Evolutionary conservation across 495 filamentous ascomycete species (phyloP).

Genomic region (Penicillium taxi): DNA sequence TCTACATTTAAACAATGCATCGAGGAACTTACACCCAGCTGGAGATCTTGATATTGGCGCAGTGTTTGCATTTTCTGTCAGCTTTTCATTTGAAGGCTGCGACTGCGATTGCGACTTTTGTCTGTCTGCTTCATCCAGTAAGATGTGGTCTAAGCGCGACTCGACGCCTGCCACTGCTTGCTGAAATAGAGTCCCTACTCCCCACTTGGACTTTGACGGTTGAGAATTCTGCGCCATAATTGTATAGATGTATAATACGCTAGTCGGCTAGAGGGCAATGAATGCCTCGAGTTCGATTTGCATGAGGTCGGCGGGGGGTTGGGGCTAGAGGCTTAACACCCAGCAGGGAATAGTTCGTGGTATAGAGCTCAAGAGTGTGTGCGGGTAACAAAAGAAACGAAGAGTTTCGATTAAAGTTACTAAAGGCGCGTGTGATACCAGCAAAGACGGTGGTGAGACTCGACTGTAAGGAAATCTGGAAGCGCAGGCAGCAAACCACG

Average conservation of each 20-base stretch:
- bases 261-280: slow-evolving; percentile 15
- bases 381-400: background rate
- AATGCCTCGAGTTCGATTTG: slow-evolving; percentile 15
- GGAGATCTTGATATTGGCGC: slow-evolving; percentile 13
- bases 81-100: slow-evolving; percentile 17
- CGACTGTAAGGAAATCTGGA: slow-evolving; percentile 2
- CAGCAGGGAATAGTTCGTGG: too few species aligned
- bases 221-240: slow-evolving; percentile 38
- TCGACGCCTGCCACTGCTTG: slow-evolving; percentile 93
- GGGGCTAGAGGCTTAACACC: too few species aligned
- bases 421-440: too few species aligned
- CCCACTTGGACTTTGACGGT: slow-evolving; percentile 35
- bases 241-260: slow-evolving; percentile 6
- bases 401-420: slow-evolving; percentile 4
- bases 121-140: slow-evolving; percentile 64
- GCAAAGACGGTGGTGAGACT: slow-evolving; percentile 9
- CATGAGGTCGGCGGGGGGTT: slow-evolving; percentile 21
- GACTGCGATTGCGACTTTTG: slow-evolving; percentile 16
- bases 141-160: slow-evolving; percentile 82
- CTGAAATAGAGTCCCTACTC: slow-evolving; percentile 68
- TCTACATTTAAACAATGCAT: background rate
- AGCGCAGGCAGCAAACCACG: slow-evolving; percentile 13
- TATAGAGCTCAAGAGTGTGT: background rate
- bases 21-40: slow-evolving; percentile 14
- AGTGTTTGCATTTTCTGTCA: slow-evolving; percentile 12